Evolutionary conservation across 225 moss, liverwort and hornwort species (phyloP), one percentile per base, ranked within the genome.

Genomic region (Pseudoscleropodium purum): DNA sequence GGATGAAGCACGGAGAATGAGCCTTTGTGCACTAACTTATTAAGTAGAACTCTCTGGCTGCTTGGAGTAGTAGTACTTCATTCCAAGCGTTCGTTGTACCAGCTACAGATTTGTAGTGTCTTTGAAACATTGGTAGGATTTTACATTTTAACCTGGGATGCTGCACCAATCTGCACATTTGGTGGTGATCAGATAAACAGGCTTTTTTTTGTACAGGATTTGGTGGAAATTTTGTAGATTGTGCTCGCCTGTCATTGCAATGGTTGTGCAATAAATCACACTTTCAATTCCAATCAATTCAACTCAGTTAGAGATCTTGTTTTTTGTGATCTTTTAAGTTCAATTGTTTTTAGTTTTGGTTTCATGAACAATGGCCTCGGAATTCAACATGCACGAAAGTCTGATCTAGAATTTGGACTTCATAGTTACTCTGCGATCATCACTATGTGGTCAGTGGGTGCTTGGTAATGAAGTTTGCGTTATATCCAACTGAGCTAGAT

Each of bases 1-100:
- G 96, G 91, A 97, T 96, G 83, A 99, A 95, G 92, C 96, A 90
- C 92, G 95, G 98, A 84, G 97, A 97, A 84, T 97, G 95, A 95
- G 87, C 81, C 84, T 54, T 81, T 87, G 89, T 90, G 91, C 63
- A 67, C 63, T 87, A 63, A 75, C 51, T 70, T 86, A 81, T 88
- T 88, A 78, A 39, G 60, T 90, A 76, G 84, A 79, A 66, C 80
- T 91, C 73, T 88, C 72, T 88, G 81, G 64, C 81, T 78, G 33
- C n/a, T 76, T 64, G 84, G 41, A 45, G 47, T 64, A 66, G 45
- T 75, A 87, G 88, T 70, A 77, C 84, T 83, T 73, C 66, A 84
- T 79, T 80, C 83, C 60, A 75, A 86, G 66, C 51, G 34, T 65
- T 84, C 45, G 73, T 52, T 86, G 88, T 75, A 90, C 64, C 60